Evolutionary conservation across 2,329 filamentous ascomycete genomes (phyloP).

Genomic region (Aspergillus candidus): DNA sequence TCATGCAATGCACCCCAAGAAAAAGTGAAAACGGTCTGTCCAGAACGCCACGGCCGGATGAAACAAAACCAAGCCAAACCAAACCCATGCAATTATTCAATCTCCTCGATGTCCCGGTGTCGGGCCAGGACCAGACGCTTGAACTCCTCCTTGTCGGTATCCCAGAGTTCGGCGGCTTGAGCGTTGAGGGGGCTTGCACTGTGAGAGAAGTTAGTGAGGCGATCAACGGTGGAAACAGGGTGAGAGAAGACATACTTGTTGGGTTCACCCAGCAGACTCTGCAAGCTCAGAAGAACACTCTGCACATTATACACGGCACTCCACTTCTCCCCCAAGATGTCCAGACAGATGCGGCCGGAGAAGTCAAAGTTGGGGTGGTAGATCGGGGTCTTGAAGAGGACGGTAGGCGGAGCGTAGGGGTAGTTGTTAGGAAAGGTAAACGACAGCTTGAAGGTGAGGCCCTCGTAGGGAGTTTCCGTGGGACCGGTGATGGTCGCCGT

Average conservation of each 20-base stretch:
- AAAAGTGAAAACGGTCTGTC: too few species aligned
- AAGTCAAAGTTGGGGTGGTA: constrained; percentile 99
- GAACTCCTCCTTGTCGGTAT: constrained; percentile 79
- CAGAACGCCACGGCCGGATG: too few species aligned
- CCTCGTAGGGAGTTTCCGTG: constrained; percentile 82
- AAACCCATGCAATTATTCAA: constrained; percentile 23
- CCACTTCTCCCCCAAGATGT: constrained; percentile 99
- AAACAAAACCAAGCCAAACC: too few species aligned
- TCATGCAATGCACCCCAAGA: not conserved
- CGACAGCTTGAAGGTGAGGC: constrained; percentile 82
- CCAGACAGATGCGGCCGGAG: constrained; percentile 90
- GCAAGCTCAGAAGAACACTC: constrained; percentile 84
- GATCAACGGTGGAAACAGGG: not conserved
- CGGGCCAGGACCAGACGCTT: constrained; percentile 65
- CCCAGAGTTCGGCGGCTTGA: constrained; percentile 94
- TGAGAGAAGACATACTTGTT: constrained; percentile 69
- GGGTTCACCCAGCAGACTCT: constrained; percentile 91
- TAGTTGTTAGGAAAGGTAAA: constrained; percentile 90
- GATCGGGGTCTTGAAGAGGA: constrained; percentile 96
- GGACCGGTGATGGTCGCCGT: constrained; percentile 90
- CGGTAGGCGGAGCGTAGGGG: constrained; percentile 82
- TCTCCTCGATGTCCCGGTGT: constrained; percentile 53
- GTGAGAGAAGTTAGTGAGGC: constrained; percentile 2
- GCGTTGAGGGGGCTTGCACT: constrained; percentile 93
- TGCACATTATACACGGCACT: constrained; percentile 96